These are phyloP conservation scores for Verticillium longisporum DNA, from an alignment of 2,329 filamentous ascomycete species.

Conservation along the genomic window DNA sequence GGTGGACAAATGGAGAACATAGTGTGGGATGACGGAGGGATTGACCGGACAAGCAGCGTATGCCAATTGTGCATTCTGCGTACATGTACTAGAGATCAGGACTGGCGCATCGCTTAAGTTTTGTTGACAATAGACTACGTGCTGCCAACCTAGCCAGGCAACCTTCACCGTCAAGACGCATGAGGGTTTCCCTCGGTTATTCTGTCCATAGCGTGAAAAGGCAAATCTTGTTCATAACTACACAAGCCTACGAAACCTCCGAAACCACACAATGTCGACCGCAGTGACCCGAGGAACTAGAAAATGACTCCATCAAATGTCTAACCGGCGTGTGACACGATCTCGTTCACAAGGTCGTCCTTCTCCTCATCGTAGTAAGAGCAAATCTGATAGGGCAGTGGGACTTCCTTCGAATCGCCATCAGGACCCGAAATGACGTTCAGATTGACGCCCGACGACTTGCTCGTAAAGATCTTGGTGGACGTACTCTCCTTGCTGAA, in stretches of 20 bases:
- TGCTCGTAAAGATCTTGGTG: slow-evolving; percentile 84
- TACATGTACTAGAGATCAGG: neutral
- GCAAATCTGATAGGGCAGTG: slow-evolving; percentile 85
- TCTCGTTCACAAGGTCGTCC: slow-evolving; percentile 79
- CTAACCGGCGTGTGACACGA: slow-evolving; percentile 88
- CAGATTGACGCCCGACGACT: slow-evolving; percentile 80
- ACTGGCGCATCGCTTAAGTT: neutral
- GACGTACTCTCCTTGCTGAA: slow-evolving; percentile 70
- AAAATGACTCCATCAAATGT: neutral
- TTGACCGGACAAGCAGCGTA: neutral
- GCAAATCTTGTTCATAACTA: neutral
- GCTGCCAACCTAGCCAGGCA: neutral
- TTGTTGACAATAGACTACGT: neutral
- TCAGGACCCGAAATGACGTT: slow-evolving; percentile 66
- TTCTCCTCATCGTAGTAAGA: slow-evolving; percentile 63
- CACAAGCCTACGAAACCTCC: neutral
- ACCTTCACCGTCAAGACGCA: neutral
- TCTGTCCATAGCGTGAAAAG: neutral
- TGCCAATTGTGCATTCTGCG: neutral
- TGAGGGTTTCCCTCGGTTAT: neutral
- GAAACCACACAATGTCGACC: neutral
- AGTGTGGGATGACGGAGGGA: neutral
- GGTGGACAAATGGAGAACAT: neutral
- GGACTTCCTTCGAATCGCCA: slow-evolving; percentile 80
- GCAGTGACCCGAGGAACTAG: too few relatives aligned